Conservation (phyloP, 2,329 filamentous ascomycete species). For the Sporothrix luriei region DNA sequence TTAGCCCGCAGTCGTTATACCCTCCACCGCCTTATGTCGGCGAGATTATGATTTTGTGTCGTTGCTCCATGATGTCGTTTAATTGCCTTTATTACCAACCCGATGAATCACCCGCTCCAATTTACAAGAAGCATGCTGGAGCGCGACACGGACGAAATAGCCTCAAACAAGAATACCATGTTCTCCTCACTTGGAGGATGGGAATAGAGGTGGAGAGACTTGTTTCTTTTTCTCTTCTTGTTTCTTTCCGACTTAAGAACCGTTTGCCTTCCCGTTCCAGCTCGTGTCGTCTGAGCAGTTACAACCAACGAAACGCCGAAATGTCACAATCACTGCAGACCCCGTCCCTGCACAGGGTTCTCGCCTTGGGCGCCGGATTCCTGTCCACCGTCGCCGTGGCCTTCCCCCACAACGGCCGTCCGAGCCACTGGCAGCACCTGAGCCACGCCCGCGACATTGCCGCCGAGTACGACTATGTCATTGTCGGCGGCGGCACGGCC, state of each 20-base stretch:
- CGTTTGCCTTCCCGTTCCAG: too few relatives aligned
- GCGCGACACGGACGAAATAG: neutral
- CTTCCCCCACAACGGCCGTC: neutral
- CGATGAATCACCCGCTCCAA: neutral
- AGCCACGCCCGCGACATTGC: conserved; percentile 8
- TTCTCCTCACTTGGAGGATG: too few relatives aligned
- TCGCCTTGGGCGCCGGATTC: neutral
- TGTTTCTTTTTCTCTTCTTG: too few relatives aligned
- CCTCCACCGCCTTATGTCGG: neutral
- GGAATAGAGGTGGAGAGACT: too few relatives aligned
- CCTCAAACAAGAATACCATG: neutral
- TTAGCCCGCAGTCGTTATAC: neutral
- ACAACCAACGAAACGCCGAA: neutral
- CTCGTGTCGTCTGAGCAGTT: neutral
- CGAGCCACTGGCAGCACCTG: conserved; percentile 21
- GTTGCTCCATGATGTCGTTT: neutral
- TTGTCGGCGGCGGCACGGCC: conserved; percentile 37
- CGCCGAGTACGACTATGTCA: conserved; percentile 36
- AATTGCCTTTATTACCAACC: neutral
- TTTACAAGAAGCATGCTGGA: conserved; percentile 15
- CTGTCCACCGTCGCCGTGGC: neutral
- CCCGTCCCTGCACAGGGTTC: neutral
- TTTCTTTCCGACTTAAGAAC: neutral
- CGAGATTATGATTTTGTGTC: neutral
- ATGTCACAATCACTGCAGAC: neutral